A percentile compares a stretch with the other conserved stretches of the same genome.
Evolutionary conservation across 495 filamentous ascomycete species (phyloP).

Genomic region (Letharia lupina): DNA sequence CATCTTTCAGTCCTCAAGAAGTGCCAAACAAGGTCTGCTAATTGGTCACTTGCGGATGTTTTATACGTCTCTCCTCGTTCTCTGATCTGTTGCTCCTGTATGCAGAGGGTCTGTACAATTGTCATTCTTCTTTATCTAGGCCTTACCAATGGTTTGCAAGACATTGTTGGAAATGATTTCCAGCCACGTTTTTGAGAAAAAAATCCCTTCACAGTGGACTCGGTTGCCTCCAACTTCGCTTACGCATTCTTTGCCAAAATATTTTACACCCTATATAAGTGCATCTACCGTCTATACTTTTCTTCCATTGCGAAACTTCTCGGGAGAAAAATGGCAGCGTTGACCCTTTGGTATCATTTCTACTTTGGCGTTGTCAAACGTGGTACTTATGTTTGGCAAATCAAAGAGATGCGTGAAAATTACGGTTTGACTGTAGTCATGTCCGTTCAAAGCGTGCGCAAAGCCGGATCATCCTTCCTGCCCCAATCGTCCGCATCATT

Average conservation of each 20-base stretch:
- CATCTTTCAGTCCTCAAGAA: no score
- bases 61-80: not conserved
- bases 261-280: not conserved
- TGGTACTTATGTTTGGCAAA: no score
- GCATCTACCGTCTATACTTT: no score
- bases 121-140: not conserved
- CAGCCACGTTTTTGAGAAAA: not conserved
- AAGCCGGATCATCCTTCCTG: not conserved
- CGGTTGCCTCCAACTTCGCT: not conserved
- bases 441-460: no score
- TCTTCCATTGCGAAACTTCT: no score
- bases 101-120: not conserved
- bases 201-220: not conserved
- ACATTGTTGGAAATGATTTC: not conserved
- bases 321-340: no score
- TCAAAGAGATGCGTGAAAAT: no score
- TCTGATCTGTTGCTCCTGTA: no score
- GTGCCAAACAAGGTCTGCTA: not conserved
- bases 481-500: constrained; percentile 33
- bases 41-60: not conserved
- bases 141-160: not conserved
- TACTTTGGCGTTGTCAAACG: no score
- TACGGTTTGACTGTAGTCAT: no score
- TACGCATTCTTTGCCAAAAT: not conserved
- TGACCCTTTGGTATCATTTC: no score